phyloP scores from a whole-genome alignment of 2,329 filamentous ascomycete species.

The Dactylellina leptospora region DNA sequence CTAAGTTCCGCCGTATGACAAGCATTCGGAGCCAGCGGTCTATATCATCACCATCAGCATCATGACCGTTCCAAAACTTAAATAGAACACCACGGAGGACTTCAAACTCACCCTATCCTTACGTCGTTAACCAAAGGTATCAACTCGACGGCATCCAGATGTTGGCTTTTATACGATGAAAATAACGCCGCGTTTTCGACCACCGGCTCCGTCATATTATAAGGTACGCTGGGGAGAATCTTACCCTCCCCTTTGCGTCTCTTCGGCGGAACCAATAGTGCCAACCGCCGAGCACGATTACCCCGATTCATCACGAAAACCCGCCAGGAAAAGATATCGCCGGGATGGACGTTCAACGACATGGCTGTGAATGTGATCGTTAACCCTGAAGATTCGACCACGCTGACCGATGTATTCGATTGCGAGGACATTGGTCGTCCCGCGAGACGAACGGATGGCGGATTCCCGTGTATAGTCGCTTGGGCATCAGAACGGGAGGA shows the following conservation, averaged over 20 bases:
- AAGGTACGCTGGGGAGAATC: slow-evolving; percentile 59
- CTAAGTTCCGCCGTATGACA: slow-evolving; percentile 78
- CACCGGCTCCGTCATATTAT: slow-evolving; percentile 70
- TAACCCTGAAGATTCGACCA: slow-evolving; percentile 62
- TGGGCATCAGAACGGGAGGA: slow-evolving; percentile 66
- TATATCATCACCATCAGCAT: slow-evolving; percentile 54
- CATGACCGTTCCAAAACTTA: slow-evolving; percentile 10
- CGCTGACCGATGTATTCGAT: slow-evolving; percentile 64
- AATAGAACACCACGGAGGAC: not conserved
- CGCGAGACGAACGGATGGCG: slow-evolving; percentile 69
- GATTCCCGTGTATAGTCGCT: slow-evolving; percentile 62
- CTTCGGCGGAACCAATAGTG: slow-evolving; percentile 73
- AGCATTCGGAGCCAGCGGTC: slow-evolving; percentile 73
- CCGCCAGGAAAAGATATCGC: slow-evolving; percentile 75
- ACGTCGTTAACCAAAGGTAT: slow-evolving; percentile 80
- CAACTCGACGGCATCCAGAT: slow-evolving; percentile 72
- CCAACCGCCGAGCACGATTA: slow-evolving; percentile 71
- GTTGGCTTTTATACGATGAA: slow-evolving; percentile 73
- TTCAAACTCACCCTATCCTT: slow-evolving; percentile 68
- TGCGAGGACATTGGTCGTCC: slow-evolving; percentile 60
- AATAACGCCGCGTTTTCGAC: slow-evolving; percentile 77
- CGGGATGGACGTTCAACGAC: slow-evolving; percentile 67
- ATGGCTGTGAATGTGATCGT: slow-evolving; percentile 78
- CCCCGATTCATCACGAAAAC: slow-evolving; percentile 80
- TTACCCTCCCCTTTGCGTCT: slow-evolving; percentile 65